phyloP scores from a whole-genome alignment of 2,329 filamentous ascomycete species.

The Exophiala calicioides region DNA sequence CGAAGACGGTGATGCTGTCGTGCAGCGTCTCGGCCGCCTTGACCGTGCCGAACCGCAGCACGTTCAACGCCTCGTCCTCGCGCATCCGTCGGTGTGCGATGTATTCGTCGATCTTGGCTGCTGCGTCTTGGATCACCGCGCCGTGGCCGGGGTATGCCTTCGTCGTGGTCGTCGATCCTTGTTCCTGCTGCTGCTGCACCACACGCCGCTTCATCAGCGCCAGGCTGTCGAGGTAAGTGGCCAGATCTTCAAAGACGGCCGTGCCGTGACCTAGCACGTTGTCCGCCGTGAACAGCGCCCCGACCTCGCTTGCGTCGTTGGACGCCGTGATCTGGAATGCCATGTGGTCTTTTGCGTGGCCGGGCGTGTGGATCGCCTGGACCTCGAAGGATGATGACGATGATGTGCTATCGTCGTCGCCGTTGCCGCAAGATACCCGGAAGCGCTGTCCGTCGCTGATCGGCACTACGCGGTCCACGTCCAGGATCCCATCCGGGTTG shows the following conservation, averaged over 20 bases:
- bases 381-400: conserved; percentile 49
- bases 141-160: conserved; percentile 91
- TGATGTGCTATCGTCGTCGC: conserved; percentile 43
- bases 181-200: conserved; percentile 2
- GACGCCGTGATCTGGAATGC: conserved; percentile 64
- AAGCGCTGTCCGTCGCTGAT: conserved; percentile 39
- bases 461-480: conserved; percentile 55
- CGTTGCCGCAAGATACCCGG: conserved; percentile 41
- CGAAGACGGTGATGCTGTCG: too few relatives aligned
- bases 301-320: conserved; percentile 56
- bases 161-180: conserved; percentile 11
- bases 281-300: conserved; percentile 85
- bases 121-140: conserved; percentile 71
- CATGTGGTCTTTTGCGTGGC: conserved; percentile 83
- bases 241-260: conserved; percentile 77
- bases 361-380: conserved; percentile 66
- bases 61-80: conserved; percentile 73
- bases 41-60: conserved; percentile 52
- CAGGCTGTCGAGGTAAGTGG: conserved; percentile 67
- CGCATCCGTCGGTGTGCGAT: conserved; percentile 76
- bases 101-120: conserved; percentile 74
- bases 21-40: conserved; percentile 18
- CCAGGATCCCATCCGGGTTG: conserved; percentile 57
- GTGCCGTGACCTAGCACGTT: conserved; percentile 87
- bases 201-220: conserved; percentile 58